Evolutionary conservation across 129 eudicot species (phyloP).

Genomic region (Saussurea involucrata): DNA sequence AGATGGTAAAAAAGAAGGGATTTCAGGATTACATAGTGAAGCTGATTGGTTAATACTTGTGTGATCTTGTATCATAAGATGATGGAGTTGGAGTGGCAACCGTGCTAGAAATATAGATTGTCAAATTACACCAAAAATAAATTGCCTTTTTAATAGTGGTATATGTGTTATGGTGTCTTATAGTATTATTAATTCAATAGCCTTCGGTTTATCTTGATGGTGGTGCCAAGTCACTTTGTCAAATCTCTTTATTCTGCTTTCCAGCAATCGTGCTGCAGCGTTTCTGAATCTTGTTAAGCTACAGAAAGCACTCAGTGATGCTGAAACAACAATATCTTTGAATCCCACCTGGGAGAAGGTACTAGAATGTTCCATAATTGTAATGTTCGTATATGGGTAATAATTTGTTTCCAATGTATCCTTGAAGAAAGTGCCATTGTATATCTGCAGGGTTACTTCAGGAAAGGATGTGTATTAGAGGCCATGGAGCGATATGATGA

Average conservation of each 20-base stretch:
- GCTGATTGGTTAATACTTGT: background rate
- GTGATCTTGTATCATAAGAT: background rate
- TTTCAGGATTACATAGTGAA: constrained; percentile 3
- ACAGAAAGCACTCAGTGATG: constrained; percentile 89
- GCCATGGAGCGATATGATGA: constrained; percentile 95
- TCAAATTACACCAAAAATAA: background rate
- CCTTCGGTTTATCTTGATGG: background rate
- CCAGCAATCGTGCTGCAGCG: constrained; percentile 98
- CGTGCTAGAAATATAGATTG: background rate
- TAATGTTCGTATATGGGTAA: background rate
- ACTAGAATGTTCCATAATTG: background rate
- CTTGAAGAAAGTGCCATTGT: background rate
- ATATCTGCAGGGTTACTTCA: constrained; percentile 76
- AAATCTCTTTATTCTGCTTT: constrained; percentile 5
- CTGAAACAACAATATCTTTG: constrained; percentile 77
- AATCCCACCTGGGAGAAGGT: constrained; percentile 98
- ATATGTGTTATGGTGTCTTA: background rate
- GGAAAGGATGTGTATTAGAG: constrained; percentile 96
- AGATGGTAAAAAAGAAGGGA: background rate
- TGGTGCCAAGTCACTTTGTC: background rate
- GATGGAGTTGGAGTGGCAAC: background rate
- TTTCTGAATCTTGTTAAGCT: constrained; percentile 88
- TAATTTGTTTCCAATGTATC: background rate
- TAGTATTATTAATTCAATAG: background rate
- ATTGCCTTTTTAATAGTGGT: background rate